Percentiles rank a stretch among this genome's conserved stretches.
Evolutionary conservation across 75 land plant species (phyloP).

Genomic region (Pseudotsuga menziesii): DNA sequence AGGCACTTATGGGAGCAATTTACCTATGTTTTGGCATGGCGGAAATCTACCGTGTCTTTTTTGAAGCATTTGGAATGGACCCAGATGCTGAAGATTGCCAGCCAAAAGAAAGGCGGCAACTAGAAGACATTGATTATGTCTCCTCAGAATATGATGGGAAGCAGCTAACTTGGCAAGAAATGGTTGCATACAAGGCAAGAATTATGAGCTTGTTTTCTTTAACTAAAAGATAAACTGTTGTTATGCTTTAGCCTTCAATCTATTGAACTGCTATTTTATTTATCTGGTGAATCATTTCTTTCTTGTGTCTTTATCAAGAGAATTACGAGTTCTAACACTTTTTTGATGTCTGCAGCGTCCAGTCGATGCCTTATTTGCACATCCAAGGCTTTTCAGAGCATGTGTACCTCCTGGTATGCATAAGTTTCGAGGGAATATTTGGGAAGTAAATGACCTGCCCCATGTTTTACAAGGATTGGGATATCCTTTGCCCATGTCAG

Average conservation of each 20-base stretch:
- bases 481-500: slow-evolving; percentile 62
- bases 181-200: slow-evolving; percentile 68
- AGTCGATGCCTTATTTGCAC: slow-evolving; percentile 83
- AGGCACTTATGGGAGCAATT: slow-evolving; percentile 85
- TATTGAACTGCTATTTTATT: not conserved
- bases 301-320: slow-evolving; percentile 9
- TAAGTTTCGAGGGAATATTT: slow-evolving; percentile 78
- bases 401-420: slow-evolving; percentile 99
- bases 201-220: not conserved
- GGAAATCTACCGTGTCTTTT: slow-evolving; percentile 91
- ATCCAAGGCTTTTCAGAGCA: slow-evolving; percentile 89
- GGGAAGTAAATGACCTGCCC: slow-evolving; percentile 81
- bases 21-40: slow-evolving; percentile 89
- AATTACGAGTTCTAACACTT: slow-evolving; percentile 1
- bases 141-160: slow-evolving; percentile 81
- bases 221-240: not conserved
- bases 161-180: slow-evolving; percentile 85
- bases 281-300: not conserved
- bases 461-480: slow-evolving; percentile 64
- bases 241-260: not conserved
- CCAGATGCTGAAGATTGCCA: slow-evolving; percentile 81
- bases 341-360: slow-evolving; percentile 58
- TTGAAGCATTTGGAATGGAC: slow-evolving; percentile 94
- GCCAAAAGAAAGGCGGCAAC: slow-evolving; percentile 63
- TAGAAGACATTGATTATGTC: slow-evolving; percentile 85